These are phyloP conservation scores for Fusarium sp. DNA, from an alignment of 2,329 filamentous ascomycete genomes.

Conservation along the genomic window DNA sequence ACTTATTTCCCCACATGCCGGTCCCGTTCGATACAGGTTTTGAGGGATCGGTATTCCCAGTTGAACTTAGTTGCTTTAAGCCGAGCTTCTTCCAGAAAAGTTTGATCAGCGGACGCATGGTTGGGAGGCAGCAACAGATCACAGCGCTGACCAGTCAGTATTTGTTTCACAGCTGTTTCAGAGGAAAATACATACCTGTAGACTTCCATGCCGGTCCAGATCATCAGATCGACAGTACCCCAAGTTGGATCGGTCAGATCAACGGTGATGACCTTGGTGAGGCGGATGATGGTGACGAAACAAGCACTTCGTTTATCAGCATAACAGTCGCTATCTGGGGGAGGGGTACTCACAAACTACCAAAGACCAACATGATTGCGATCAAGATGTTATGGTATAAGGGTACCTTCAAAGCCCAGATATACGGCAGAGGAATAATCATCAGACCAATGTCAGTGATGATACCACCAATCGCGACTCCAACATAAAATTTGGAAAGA, in stretches of 20 bases:
- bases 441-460: conserved; percentile 7
- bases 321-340: fast-evolving
- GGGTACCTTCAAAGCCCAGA: background rate
- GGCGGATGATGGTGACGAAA: conserved; percentile 2
- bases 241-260: conserved; percentile 1
- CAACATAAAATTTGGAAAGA: conserved; percentile 8
- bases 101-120: background rate
- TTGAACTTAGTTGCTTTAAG: background rate
- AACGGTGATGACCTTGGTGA: background rate
- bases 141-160: background rate
- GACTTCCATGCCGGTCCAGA: conserved; percentile 9
- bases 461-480: conserved; percentile 2
- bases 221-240: conserved; percentile 1
- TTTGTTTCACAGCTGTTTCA: fast-evolving
- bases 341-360: background rate
- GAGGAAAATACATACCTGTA: background rate
- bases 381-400: conserved; percentile 6
- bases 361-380: background rate
- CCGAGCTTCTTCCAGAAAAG: background rate
- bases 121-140: background rate
- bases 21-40: background rate
- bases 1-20: background rate
- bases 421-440: background rate
- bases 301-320: background rate
- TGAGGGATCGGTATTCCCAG: background rate